Conservation (phyloP, 495 filamentous ascomycete genomes). For the Penicillium flavigenum region DNA sequence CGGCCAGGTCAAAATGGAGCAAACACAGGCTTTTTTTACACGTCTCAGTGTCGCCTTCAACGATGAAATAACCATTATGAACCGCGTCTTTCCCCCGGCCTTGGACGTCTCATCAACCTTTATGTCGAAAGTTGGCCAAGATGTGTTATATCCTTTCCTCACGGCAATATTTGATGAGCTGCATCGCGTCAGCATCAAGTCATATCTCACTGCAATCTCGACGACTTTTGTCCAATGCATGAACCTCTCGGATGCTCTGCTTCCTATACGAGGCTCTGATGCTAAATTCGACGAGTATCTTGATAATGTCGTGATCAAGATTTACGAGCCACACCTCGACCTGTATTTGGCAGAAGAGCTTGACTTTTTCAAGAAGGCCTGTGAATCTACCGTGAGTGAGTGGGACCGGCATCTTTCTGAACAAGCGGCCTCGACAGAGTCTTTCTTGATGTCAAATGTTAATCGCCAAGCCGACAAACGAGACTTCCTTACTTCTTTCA, state of each 20-base stretch:
- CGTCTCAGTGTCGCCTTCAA: constrained; percentile 70
- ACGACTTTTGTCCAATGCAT: constrained; percentile 82
- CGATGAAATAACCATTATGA: constrained; percentile 79
- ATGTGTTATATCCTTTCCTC: constrained; percentile 82
- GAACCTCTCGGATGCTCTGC: constrained; percentile 67
- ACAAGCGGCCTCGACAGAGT: constrained; percentile 86
- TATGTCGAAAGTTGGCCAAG: constrained; percentile 77
- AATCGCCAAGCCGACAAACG: constrained; percentile 93
- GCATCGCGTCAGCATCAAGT: constrained; percentile 69
- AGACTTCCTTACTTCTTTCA: constrained; percentile 95
- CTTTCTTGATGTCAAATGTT: constrained; percentile 91
- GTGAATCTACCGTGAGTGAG: constrained; percentile 70
- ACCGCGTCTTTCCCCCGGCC: constrained; percentile 78
- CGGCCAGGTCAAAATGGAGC: constrained; percentile 63
- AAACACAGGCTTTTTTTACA: constrained; percentile 79
- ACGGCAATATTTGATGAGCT: constrained; percentile 87
- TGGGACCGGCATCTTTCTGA: constrained; percentile 93
- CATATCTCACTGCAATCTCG: constrained; percentile 83
- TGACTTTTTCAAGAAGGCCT: constrained; percentile 72
- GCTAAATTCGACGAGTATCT: constrained; percentile 56
- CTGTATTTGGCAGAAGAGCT: constrained; percentile 91
- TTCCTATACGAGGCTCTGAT: constrained; percentile 59
- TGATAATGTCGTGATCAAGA: constrained; percentile 59
- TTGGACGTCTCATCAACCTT: constrained; percentile 73
- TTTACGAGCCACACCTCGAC: constrained; percentile 91